Evolutionary conservation across 495 filamentous ascomycete genomes (phyloP).

Genomic region (Penicillium simplicissimum): DNA sequence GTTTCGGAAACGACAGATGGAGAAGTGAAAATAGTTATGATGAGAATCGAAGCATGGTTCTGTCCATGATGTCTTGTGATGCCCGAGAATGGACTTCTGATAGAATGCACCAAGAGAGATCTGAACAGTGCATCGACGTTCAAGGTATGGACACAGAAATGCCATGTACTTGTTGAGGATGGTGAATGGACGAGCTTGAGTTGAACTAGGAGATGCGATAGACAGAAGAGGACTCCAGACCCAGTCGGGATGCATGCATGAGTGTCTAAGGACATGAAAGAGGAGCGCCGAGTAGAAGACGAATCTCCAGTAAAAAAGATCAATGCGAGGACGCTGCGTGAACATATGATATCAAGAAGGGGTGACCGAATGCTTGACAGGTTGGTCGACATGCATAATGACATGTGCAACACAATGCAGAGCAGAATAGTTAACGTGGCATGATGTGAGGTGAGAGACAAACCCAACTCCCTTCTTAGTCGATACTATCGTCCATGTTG

Average conservation of each 20-base stretch:
- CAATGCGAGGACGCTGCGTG: conserved; percentile 37
- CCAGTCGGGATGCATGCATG: conserved; percentile 17
- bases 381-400: conserved; percentile 16
- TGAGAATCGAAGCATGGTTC: neutral
- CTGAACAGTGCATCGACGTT: conserved; percentile 16
- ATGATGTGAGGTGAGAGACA: neutral
- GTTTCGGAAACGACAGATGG: conserved; percentile 6
- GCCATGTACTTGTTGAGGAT: neutral
- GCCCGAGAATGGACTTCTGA: neutral
- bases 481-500: conserved; percentile 42
- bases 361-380: conserved; percentile 13
- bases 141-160: neutral
- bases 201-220: conserved; percentile 15
- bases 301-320: conserved; percentile 14
- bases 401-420: conserved; percentile 8
- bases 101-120: conserved; percentile 9
- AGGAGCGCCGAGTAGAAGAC: conserved; percentile 35
- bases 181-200: neutral
- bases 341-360: conserved; percentile 28
- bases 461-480: conserved; percentile 18
- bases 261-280: conserved; percentile 18
- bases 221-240: conserved; percentile 16
- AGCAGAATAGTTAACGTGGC: neutral
- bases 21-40: neutral
- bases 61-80: neutral